Percentiles rank a stretch among this genome's conserved stretches.
Conservation (phyloP, 768 basidiomycete species). For the Leccinellum albellum region DNA sequence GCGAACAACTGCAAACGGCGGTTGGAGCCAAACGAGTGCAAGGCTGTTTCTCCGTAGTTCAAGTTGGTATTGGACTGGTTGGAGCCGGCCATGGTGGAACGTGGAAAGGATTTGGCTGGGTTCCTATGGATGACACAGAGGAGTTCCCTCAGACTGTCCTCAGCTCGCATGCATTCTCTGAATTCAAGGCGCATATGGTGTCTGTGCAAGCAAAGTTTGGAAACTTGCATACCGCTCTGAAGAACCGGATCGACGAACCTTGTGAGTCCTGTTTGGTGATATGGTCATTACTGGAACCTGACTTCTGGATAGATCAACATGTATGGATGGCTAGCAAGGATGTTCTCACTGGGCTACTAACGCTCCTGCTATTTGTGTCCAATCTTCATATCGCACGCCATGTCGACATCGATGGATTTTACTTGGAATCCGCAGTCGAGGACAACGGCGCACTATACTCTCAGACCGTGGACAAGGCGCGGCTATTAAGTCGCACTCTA, state of each 20-base stretch:
- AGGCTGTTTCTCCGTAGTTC: slow-evolving; percentile 56
- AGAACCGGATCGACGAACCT: slow-evolving; percentile 16
- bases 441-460: slow-evolving; percentile 51
- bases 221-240: slow-evolving; percentile 25
- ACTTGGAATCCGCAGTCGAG: slow-evolving; percentile 40
- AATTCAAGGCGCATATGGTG: slow-evolving; percentile 46
- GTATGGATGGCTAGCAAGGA: slow-evolving; percentile 42
- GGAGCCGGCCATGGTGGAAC: slow-evolving; percentile 72
- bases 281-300: slow-evolving; percentile 3
- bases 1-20: slow-evolving; percentile 21
- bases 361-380: slow-evolving; percentile 55
- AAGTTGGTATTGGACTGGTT: slow-evolving; percentile 73
- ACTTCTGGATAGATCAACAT: slow-evolving; percentile 19
- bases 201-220: slow-evolving; percentile 51
- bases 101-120: slow-evolving; percentile 88
- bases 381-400: slow-evolving; percentile 77
- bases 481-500: slow-evolving; percentile 61
- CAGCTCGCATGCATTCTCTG: slow-evolving; percentile 48
- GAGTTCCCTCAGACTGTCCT: slow-evolving; percentile 46
- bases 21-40: slow-evolving; percentile 49
- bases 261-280: slow-evolving; percentile 19
- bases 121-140: slow-evolving; percentile 49
- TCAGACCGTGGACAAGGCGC: slow-evolving; percentile 66
- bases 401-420: slow-evolving; percentile 79
- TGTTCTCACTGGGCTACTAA: slow-evolving; percentile 52